These are phyloP conservation scores for Saxophila tyrrhenica DNA, from an alignment of 495 filamentous ascomycete species.

Conservation along the genomic window DNA sequence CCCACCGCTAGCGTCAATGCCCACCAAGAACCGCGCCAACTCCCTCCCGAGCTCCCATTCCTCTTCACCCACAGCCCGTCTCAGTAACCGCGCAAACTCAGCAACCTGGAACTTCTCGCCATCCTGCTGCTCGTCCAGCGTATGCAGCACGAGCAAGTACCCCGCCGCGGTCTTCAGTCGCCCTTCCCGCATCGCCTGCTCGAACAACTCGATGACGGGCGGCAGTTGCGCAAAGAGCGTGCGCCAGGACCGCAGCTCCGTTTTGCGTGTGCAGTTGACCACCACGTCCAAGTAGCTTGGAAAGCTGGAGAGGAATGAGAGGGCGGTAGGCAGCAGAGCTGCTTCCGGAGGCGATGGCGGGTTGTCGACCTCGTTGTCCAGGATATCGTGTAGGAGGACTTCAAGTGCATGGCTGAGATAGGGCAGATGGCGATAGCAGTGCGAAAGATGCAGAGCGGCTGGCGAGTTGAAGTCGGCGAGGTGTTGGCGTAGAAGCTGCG, in stretches of 20 bases:
- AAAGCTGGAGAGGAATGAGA: constrained; percentile 83
- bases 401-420: constrained; percentile 92
- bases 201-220: constrained; percentile 80
- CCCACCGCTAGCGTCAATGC: constrained; percentile 75
- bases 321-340: constrained; percentile 73
- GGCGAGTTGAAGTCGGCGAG: constrained; percentile 58
- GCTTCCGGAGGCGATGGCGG: constrained; percentile 37
- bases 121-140: constrained; percentile 51
- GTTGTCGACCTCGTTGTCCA: constrained; percentile 88
- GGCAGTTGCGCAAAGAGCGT: constrained; percentile 86
- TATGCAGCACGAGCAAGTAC: constrained; percentile 91
- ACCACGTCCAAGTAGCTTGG: constrained; percentile 86
- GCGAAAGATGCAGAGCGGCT: constrained; percentile 65
- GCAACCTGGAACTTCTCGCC: constrained; percentile 42
- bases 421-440: constrained; percentile 68
- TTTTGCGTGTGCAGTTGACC: constrained; percentile 95
- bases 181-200: constrained; percentile 71
- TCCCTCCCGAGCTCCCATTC: constrained; percentile 98
- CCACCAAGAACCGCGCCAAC: constrained; percentile 81
- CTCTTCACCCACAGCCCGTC: constrained; percentile 65
- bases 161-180: constrained; percentile 93
- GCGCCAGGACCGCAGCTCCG: constrained; percentile 87
- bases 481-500: constrained; percentile 69
- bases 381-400: constrained; percentile 79
- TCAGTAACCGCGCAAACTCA: constrained; percentile 67